phyloP scores from a whole-genome alignment of 257 asterid species.

The Paraleonurus japonicus region DNA sequence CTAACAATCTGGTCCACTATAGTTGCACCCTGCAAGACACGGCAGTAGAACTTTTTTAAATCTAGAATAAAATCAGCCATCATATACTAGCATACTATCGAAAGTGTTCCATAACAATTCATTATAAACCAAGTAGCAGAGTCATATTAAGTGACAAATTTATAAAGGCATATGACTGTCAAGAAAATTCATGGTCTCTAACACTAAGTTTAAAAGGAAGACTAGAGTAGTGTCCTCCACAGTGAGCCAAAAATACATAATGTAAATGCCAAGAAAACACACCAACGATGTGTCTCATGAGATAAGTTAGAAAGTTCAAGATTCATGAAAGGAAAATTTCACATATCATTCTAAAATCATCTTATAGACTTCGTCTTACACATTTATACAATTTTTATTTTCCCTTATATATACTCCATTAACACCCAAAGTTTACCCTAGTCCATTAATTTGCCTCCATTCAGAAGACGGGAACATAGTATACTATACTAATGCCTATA shows the following conservation, averaged over 20 bases:
- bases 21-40: slow-evolving; percentile 70
- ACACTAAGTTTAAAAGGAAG: slow-evolving; percentile 4
- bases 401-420: neutral
- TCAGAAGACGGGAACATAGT: neutral
- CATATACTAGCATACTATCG: slow-evolving; percentile 17
- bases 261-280: neutral
- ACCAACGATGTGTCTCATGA: neutral
- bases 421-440: neutral
- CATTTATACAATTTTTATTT: neutral
- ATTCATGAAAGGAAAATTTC: neutral
- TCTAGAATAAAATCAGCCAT: neutral
- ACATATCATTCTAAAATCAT: neutral
- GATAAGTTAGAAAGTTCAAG: neutral
- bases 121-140: neutral
- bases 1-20: slow-evolving; percentile 75
- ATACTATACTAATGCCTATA: neutral
- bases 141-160: neutral
- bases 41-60: neutral
- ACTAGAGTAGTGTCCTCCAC: neutral
- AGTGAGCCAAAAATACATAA: neutral
- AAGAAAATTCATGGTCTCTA: slow-evolving; percentile 1
- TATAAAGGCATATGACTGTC: neutral
- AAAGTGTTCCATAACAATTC: slow-evolving; percentile 5
- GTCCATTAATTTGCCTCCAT: neutral
- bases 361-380: neutral